These are phyloP conservation scores for Scedosporium apiospermum DNA, from an alignment of 2,329 filamentous ascomycete species.

Conservation along the genomic window DNA sequence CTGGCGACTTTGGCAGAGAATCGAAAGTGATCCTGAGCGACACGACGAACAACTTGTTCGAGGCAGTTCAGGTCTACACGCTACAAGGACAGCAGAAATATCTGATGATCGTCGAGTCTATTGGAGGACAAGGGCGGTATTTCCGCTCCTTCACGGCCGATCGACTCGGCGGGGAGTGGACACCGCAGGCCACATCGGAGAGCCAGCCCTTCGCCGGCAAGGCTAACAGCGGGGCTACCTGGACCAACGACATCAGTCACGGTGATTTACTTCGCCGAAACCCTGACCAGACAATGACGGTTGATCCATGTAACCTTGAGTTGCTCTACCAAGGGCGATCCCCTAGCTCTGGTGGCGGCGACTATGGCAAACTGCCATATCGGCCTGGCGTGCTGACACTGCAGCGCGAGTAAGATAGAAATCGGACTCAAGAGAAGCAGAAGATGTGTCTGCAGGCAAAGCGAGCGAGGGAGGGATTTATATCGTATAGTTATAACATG, in stretches of 20 bases:
- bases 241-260: conserved; percentile 60
- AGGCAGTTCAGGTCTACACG: conserved; percentile 58
- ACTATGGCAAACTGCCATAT: conserved; percentile 46
- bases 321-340: conserved; percentile 52
- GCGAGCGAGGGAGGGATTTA: no score
- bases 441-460: no score
- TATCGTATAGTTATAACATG: no score
- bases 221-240: conserved; percentile 53
- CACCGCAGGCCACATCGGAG: conserved; percentile 45
- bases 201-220: conserved; percentile 55
- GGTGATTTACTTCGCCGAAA: conserved; percentile 50
- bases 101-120: conserved; percentile 59
- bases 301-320: conserved; percentile 57
- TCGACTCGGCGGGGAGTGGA: conserved; percentile 48
- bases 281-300: conserved; percentile 51
- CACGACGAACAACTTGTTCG: conserved; percentile 48
- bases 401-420: neutral
- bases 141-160: conserved; percentile 58
- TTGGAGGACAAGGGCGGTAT: conserved; percentile 47
- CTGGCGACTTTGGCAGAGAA: conserved; percentile 44
- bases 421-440: no score
- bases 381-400: conserved; percentile 43
- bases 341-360: conserved; percentile 27
- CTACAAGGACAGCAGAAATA: conserved; percentile 44
- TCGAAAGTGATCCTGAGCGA: conserved; percentile 43